These are phyloP conservation scores for Plenodomus biglobosus DNA, from an alignment of 2,329 filamentous ascomycete species.

Conservation along the genomic window DNA sequence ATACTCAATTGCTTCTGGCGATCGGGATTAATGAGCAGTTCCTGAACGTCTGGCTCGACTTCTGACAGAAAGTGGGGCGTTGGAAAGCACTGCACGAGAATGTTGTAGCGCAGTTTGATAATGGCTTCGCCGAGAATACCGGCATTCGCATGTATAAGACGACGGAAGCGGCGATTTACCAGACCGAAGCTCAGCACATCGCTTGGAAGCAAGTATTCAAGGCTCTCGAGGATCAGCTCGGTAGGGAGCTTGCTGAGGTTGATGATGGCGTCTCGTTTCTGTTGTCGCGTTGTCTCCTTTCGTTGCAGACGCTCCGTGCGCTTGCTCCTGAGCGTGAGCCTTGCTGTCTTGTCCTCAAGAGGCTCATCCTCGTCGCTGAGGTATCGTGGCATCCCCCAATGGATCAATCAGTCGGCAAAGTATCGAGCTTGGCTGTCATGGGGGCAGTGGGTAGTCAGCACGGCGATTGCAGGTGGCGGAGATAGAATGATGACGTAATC, in stretches of 20 bases:
- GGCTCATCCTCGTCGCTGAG: conserved; percentile 44
- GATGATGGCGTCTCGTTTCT: conserved; percentile 34
- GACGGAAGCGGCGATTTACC: conserved; percentile 47
- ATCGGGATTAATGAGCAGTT: conserved; percentile 45
- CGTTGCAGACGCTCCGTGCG: conserved; percentile 54
- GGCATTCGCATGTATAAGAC: conserved; percentile 52
- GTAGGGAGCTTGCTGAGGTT: conserved; percentile 54
- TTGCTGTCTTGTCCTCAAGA: conserved; percentile 54
- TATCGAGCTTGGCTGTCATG: too few species aligned
- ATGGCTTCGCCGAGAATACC: conserved; percentile 49
- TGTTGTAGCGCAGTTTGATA: conserved; percentile 52
- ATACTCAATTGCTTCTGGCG: conserved; percentile 51
- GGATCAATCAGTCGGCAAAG: neutral
- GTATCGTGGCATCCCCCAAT: conserved; percentile 24
- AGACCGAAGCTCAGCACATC: conserved; percentile 54
- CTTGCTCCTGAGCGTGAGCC: conserved; percentile 55
- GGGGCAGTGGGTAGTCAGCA: too few species aligned
- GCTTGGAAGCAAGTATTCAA: conserved; percentile 53
- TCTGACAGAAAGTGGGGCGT: conserved; percentile 51
- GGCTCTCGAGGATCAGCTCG: conserved; percentile 55
- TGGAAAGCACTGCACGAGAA: conserved; percentile 56
- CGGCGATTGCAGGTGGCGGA: too few species aligned
- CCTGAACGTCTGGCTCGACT: conserved; percentile 42
- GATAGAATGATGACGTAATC: too few species aligned
- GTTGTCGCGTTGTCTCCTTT: conserved; percentile 37